Base-by-base conservation (phyloP, 2,329 filamentous ascomycete genomes). In the Tothia fuscella region DNA sequence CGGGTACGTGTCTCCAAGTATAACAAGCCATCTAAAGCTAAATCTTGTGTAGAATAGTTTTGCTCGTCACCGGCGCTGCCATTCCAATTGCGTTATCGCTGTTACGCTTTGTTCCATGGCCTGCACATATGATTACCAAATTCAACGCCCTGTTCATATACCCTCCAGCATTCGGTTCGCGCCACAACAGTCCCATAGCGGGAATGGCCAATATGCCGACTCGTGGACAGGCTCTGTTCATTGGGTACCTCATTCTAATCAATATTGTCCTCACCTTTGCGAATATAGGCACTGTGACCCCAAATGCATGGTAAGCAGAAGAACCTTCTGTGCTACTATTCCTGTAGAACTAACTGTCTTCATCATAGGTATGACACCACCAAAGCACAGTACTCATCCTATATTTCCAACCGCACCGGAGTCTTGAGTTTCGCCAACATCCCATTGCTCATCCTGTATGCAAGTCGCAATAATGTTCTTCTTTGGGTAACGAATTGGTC, bases 401-500 rank as follows among this genome's bases (percentile, higher is more conserved):
- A 61, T 31, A 47, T 70, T 2, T 50, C 55, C 2, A 62, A 64
- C 43, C 61, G 68, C 1, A 58, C 61, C 3, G 68, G 68, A 3
- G 48, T 56, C 2, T 46, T 70, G 3, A 54, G 53, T 4, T 64
- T 67, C 34, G 59, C 59, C 4, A 59, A 65, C 6, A 35, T 67
- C 0, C 61, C 66, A 0, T 48, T 72, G 0, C 36, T 65, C 0
- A 50, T 71, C 12, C 56, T 72, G 3, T 70, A 65, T 41, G 57
- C 63, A 0, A 55, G 61, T 0, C 54, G 70, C 1, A 72, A 73
- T 47, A 71, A 67, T 41, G 16, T 71, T 2, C 56, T 71, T 0
- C 57, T 71, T 0, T 66, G 61, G 54, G 28, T 70, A 2, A 71
- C 69, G 3, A 60, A 67, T 47, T 72, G 68, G 67, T 63, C 57